These are phyloP conservation scores for Afroboletus lepidellus DNA, from an alignment of 1,284 basidiomycete genomes.

Conservation along the genomic window DNA sequence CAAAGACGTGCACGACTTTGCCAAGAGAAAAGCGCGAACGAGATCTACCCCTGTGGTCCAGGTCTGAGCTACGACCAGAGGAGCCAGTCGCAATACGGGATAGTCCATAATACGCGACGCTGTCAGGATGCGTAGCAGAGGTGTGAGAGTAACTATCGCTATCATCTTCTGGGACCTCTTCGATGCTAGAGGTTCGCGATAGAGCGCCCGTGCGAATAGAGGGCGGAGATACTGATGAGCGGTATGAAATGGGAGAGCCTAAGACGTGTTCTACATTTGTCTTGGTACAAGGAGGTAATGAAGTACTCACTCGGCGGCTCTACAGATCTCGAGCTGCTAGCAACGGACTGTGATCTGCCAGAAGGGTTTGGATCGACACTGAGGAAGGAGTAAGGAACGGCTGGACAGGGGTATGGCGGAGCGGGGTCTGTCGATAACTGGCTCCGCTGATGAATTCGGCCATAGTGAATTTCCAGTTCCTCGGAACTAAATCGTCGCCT, in stretches of 20 bases:
- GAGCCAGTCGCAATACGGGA: slow-evolving; percentile 20
- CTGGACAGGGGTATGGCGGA: slow-evolving; percentile 16
- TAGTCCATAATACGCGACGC: slow-evolving; percentile 17
- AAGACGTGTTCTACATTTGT: neutral
- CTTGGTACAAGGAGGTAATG: neutral
- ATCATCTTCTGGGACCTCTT: slow-evolving; percentile 36
- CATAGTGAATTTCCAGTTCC: neutral
- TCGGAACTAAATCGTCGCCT: slow-evolving; percentile 7
- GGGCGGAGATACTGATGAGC: slow-evolving; percentile 24
- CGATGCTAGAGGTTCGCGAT: slow-evolving; percentile 40
- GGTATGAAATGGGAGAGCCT: slow-evolving; percentile 13
- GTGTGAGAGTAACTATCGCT: neutral
- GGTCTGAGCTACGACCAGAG: slow-evolving; percentile 13
- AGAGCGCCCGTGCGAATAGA: slow-evolving; percentile 17
- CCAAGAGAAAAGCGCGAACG: slow-evolving; percentile 40
- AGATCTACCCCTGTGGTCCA: slow-evolving; percentile 32
- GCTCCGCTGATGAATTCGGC: neutral
- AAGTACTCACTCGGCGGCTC: slow-evolving; percentile 15
- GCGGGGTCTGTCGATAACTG: slow-evolving; percentile 8
- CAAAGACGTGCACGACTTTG: slow-evolving; percentile 37
- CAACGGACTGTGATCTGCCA: slow-evolving; percentile 12
- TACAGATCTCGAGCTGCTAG: slow-evolving; percentile 11
- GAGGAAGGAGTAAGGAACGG: neutral
- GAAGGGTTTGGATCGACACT: neutral
- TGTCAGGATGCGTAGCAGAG: neutral